Percentiles rank a stretch among this genome's conserved stretches.
These are phyloP conservation scores for Diplodia corticola DNA, from an alignment of 2,329 filamentous ascomycete species.

Conservation along the genomic window DNA sequence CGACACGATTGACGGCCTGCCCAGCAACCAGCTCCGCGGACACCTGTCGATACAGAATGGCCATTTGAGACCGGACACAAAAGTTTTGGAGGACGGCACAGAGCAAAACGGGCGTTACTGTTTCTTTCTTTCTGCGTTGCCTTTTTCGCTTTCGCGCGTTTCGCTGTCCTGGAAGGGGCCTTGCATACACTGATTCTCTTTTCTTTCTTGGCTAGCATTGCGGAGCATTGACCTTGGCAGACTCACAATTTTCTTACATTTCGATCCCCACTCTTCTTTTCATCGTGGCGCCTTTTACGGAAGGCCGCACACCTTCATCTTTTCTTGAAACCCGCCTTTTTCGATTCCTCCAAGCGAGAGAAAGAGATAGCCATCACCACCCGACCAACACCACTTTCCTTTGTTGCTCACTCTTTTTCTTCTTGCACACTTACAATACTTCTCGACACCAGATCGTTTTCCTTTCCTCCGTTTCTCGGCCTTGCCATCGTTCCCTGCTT, in stretches of 20 bases:
- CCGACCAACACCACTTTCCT: conserved; percentile 22
- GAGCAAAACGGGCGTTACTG: conserved; percentile 24
- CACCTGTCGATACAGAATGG: conserved; percentile 21
- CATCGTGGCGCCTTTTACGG: not conserved
- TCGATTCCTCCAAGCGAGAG: conserved; percentile 10
- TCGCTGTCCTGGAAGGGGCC: conserved; percentile 21
- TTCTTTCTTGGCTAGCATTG: conserved; percentile 23
- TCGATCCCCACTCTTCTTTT: not conserved
- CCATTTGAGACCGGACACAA: conserved; percentile 12
- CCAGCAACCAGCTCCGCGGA: conserved; percentile 19
- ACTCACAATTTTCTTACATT: conserved; percentile 2
- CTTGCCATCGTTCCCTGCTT: conserved; percentile 1
- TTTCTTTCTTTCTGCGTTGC: conserved; percentile 8
- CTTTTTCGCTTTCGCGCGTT: conserved; percentile 1
- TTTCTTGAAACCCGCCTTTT: conserved; percentile 1
- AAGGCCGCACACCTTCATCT: conserved; percentile 12
- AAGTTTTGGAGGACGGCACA: conserved; percentile 19
- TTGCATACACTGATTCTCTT: conserved; percentile 18
- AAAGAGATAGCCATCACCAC: conserved; percentile 13
- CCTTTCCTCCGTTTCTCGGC: conserved; percentile 13
- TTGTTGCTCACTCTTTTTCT: conserved; percentile 20
- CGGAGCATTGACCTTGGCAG: conserved; percentile 24
- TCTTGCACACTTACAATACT: conserved; percentile 10
- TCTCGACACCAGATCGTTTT: conserved; percentile 6
- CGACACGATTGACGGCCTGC: conserved; percentile 7